Conservation (phyloP, 23 red algal genomes). For the Gracilaria domingensis region DNA sequence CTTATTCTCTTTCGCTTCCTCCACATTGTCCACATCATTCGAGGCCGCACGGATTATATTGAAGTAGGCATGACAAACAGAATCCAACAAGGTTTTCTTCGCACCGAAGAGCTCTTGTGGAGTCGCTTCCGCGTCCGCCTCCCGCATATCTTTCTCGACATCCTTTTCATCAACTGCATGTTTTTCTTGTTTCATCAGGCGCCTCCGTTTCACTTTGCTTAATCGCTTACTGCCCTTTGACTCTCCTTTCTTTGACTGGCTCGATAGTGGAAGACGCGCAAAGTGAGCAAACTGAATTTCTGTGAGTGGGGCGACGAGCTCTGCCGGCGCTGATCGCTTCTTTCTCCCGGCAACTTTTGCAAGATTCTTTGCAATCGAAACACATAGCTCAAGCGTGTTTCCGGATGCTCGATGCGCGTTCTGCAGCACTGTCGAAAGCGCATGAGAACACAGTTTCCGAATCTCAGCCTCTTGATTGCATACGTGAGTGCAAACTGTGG, state of each 20-base stretch:
- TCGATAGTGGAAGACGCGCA: conserved; percentile 33
- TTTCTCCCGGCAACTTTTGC: conserved; percentile 41
- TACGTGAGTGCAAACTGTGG: conserved; percentile 15
- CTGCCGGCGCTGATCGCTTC: conserved; percentile 36
- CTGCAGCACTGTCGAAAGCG: conserved; percentile 41
- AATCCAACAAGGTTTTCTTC: conserved; percentile 54
- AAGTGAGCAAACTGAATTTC: conserved; percentile 66
- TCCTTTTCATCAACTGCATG: conserved; percentile 45
- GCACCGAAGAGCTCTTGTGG: conserved; percentile 55
- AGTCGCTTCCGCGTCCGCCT: conserved; percentile 70
- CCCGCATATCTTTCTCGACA: conserved; percentile 62
- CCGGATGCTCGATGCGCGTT: conserved; percentile 67
- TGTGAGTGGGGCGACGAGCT: conserved; percentile 60
- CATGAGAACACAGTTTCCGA: conserved; percentile 14
- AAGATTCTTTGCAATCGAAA: conserved; percentile 63
- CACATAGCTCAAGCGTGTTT: conserved; percentile 40
- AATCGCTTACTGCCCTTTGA: conserved; percentile 27
- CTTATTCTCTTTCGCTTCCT: neutral
- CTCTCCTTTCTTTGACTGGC: conserved; percentile 24
- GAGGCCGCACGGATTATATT: conserved; percentile 69
- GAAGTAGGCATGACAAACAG: conserved; percentile 67
- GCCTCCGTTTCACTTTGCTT: conserved; percentile 26
- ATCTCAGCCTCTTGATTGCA: conserved; percentile 49
- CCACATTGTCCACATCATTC: conserved; percentile 10
- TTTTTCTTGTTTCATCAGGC: conserved; percentile 22